Conservation (phyloP, 306 rosid species). For the Inga laurina region DNA sequence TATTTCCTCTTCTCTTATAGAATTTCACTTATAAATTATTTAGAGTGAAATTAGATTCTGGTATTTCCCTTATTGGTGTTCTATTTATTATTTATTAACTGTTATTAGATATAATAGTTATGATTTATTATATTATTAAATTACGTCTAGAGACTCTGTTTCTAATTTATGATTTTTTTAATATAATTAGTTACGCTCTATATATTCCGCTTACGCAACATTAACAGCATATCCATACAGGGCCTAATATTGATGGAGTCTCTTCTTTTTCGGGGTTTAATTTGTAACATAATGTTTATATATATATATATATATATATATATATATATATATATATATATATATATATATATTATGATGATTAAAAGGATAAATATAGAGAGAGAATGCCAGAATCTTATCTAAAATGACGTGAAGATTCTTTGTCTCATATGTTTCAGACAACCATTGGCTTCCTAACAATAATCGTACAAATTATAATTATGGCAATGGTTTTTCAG, state of each 20-base stretch:
- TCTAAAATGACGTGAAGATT: not conserved
- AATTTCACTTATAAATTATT: too few species aligned
- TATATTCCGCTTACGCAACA: too few species aligned
- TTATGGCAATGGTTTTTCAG: not conserved
- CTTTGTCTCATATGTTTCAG: not conserved
- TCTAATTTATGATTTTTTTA: too few species aligned
- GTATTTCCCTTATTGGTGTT: too few species aligned
- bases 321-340: not conserved
- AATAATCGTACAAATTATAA: not conserved
- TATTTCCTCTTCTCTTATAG: too few species aligned
- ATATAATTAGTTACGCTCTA: too few species aligned
- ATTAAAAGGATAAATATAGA: not conserved
- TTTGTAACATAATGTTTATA: not conserved
- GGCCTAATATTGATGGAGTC: not conserved
- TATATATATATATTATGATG: not conserved
- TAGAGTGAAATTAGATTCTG: too few species aligned
- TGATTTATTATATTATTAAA: too few species aligned
- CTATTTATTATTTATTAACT: too few species aligned
- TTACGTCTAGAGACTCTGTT: too few species aligned
- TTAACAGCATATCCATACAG: not conserved
- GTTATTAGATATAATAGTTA: too few species aligned
- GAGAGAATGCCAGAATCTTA: not conserved
- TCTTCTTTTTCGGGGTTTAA: not conserved
- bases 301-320: too few species aligned
- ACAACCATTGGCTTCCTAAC: conserved; percentile 4